Evolutionary conservation across 1,284 basidiomycete species (phyloP).

Genomic region (Laetiporus sulphureus): DNA sequence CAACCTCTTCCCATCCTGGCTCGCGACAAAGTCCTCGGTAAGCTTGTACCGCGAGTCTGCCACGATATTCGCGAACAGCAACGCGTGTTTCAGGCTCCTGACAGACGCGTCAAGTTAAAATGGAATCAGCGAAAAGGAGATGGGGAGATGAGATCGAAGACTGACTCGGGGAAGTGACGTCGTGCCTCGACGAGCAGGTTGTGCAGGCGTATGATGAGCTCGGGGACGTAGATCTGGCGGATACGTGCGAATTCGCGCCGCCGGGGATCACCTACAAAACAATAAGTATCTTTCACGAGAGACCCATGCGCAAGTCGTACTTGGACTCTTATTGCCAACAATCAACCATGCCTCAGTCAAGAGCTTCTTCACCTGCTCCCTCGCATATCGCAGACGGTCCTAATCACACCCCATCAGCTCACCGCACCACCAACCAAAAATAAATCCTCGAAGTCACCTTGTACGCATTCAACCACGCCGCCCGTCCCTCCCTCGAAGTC

Average conservation of each 20-base stretch:
- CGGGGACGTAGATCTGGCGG: slow-evolving; percentile 86
- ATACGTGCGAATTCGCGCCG: slow-evolving; percentile 71
- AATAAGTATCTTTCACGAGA: too few relatives aligned
- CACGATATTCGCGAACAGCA: slow-evolving; percentile 78
- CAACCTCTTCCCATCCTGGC: slow-evolving; percentile 47
- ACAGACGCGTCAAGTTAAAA: neutral
- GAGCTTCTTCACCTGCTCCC: slow-evolving; percentile 55
- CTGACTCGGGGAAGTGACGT: slow-evolving; percentile 61
- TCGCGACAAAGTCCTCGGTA: slow-evolving; percentile 77
- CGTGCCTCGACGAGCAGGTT: slow-evolving; percentile 65
- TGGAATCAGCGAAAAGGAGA: slow-evolving; percentile 1
- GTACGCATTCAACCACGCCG: slow-evolving; percentile 62
- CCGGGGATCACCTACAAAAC: slow-evolving; percentile 44
- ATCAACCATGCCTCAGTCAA: slow-evolving; percentile 75
- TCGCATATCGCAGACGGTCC: too few relatives aligned
- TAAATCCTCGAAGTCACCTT: too few relatives aligned
- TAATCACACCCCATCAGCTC: too few relatives aligned
- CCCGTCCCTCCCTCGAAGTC: slow-evolving; percentile 51
- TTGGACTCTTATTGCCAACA: slow-evolving; percentile 43
- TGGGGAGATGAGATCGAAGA: too few relatives aligned
- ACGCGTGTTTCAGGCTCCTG: slow-evolving; percentile 77
- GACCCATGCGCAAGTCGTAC: too few relatives aligned
- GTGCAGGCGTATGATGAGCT: slow-evolving; percentile 86
- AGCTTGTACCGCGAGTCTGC: slow-evolving; percentile 86
- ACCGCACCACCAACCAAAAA: too few relatives aligned